Conservation (phyloP, 2,329 filamentous ascomycete species). For the Pseudofabraea citricarpa region DNA sequence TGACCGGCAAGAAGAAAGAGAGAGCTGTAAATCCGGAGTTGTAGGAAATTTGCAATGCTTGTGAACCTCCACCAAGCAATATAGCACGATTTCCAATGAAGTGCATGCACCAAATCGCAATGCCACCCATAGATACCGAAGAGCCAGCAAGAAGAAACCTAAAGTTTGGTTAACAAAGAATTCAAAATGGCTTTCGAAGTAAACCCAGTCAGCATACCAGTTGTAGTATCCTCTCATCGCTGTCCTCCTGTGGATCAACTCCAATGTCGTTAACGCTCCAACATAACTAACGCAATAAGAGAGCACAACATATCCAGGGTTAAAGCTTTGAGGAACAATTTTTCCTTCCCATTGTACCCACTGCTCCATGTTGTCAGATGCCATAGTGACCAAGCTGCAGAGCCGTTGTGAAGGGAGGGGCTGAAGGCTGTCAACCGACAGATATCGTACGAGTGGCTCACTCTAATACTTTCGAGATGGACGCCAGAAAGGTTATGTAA, state of each 20-base stretch:
- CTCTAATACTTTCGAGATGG: no score
- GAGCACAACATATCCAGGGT: constrained; percentile 60
- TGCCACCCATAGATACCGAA: constrained; percentile 67
- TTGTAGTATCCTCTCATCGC: constrained; percentile 64
- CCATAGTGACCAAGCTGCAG: neutral
- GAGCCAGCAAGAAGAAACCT: constrained; percentile 61
- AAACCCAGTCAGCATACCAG: constrained; percentile 43
- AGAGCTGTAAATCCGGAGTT: constrained; percentile 65
- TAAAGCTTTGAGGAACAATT: constrained; percentile 45
- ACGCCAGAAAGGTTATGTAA: no score
- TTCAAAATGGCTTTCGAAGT: neutral
- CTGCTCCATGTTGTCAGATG: constrained; percentile 2
- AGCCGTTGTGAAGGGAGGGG: no score
- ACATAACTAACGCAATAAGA: constrained; percentile 67
- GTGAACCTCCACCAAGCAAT: constrained; percentile 57
- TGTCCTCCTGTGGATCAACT: constrained; percentile 73
- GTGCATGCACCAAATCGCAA: constrained; percentile 75
- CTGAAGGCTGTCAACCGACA: no score
- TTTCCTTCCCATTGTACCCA: constrained; percentile 27
- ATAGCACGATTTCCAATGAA: constrained; percentile 81
- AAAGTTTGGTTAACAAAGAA: neutral
- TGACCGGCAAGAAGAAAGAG: constrained; percentile 75
- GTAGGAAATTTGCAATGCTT: constrained; percentile 68
- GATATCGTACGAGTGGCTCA: no score
- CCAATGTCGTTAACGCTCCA: constrained; percentile 74